A percentile compares a stretch with the other conserved stretches of the same genome.
These are phyloP conservation scores for Huntiella moniliformis DNA, from an alignment of 2,329 filamentous ascomycete species.

Conservation along the genomic window DNA sequence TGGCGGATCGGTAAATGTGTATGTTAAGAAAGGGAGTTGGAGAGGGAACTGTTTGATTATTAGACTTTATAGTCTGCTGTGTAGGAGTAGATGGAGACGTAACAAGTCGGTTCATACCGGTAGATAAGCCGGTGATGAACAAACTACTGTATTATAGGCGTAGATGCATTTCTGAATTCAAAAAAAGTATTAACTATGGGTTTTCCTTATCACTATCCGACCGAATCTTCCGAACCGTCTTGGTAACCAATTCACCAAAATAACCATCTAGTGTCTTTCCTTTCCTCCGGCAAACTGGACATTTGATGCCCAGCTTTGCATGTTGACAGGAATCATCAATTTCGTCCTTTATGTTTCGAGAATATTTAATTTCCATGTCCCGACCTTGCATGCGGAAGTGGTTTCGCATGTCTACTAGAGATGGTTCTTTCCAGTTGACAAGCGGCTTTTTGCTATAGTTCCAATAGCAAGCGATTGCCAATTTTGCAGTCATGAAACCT, in stretches of 20 bases:
- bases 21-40: not conserved
- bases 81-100: conserved; percentile 6
- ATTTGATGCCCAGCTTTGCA: not conserved
- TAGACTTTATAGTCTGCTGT: not conserved
- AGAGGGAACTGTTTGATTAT: not conserved
- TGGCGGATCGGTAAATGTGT: conserved; percentile 48
- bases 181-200: not conserved
- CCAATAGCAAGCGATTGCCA: conserved; percentile 19
- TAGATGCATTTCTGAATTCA: conserved; percentile 7
- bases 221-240: not conserved
- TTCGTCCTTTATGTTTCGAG: not conserved
- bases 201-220: not conserved
- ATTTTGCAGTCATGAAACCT: conserved; percentile 25
- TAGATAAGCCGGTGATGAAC: conserved; percentile 2
- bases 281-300: not conserved
- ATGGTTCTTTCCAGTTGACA: not conserved
- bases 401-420: no score
- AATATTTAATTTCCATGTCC: no score
- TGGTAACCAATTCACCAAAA: not conserved
- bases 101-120: not conserved
- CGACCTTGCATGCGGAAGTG: no score
- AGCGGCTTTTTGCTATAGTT: conserved; percentile 1
- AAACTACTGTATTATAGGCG: conserved; percentile 6
- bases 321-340: not conserved
- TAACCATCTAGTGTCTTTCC: not conserved